Percentiles rank a stretch among this genome's conserved stretches.
Conservation (phyloP, 2,329 filamentous ascomycete genomes). For the Trichoderma sp. region DNA sequence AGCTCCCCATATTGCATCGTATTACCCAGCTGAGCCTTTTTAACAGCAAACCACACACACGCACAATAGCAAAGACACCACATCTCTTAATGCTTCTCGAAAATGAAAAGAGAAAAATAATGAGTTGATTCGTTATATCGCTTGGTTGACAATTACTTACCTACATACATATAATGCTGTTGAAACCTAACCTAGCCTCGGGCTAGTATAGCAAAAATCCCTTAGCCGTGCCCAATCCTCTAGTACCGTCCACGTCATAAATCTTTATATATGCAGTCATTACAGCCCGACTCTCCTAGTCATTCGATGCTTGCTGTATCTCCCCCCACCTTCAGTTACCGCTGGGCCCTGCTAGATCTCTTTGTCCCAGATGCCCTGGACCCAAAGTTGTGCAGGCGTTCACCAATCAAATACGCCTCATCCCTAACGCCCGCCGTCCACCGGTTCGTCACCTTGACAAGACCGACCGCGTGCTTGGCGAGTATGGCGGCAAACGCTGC, state of each 20-base stretch:
- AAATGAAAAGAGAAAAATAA: background rate
- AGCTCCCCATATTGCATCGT: background rate
- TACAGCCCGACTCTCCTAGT: background rate
- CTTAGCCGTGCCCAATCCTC: background rate
- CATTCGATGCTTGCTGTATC: background rate
- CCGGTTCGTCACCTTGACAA: constrained; percentile 63
- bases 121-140: background rate
- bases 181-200: background rate
- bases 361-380: constrained; percentile 41
- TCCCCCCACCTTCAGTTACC: constrained; percentile 30
- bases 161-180: background rate
- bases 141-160: background rate
- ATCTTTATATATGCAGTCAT: constrained; percentile 13
- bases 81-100: background rate
- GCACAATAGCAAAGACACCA: background rate
- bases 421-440: constrained; percentile 86
- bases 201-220: background rate
- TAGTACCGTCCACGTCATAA: background rate
- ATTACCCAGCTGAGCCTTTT: background rate
- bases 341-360: constrained; percentile 36
- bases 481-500: constrained; percentile 52
- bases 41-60: background rate
- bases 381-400: constrained; percentile 92
- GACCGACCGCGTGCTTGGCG: constrained; percentile 46
- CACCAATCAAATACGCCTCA: constrained; percentile 94